Evolutionary conservation across 1,139 yeast genomes (phyloP).

Genomic region (Hyphopichia fennica): DNA sequence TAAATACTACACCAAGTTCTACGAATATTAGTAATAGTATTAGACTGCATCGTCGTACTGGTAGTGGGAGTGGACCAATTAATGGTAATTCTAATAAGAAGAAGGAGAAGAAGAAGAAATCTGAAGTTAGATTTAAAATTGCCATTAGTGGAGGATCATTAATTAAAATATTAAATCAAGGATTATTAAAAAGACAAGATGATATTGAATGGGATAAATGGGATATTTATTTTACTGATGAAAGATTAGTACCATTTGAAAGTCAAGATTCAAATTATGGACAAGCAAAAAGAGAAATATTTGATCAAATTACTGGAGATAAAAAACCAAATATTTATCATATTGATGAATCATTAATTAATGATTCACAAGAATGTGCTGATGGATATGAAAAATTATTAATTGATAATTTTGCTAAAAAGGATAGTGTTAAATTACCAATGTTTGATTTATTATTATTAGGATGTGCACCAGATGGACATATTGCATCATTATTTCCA

Average conservation of each 20-base stretch:
- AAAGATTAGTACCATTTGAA: constrained; percentile 86
- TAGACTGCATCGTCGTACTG: constrained; percentile 8
- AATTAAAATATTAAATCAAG: constrained; percentile 81
- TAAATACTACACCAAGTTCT: not conserved
- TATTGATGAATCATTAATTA: constrained; percentile 72
- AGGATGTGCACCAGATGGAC: constrained; percentile 99
- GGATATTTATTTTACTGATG: constrained; percentile 97
- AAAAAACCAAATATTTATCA: constrained; percentile 74
- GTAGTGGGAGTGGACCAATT: constrained; percentile 5
- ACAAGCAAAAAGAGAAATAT: constrained; percentile 75
- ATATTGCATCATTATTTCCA: constrained; percentile 93
- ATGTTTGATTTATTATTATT: constrained; percentile 86
- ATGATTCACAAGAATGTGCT: constrained; percentile 93
- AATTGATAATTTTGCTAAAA: constrained; percentile 90
- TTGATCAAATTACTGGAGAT: constrained; percentile 61
- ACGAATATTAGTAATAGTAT: constrained; percentile 6
- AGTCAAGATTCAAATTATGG: constrained; percentile 89
- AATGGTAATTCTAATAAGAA: constrained; percentile 18
- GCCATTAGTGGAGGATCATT: constrained; percentile 94
- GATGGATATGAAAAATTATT: constrained; percentile 85
- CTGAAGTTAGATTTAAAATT: constrained; percentile 73
- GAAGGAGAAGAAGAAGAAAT: constrained; percentile 47
- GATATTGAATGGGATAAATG: constrained; percentile 90
- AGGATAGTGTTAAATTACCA: constrained; percentile 93
- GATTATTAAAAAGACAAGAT: constrained; percentile 64